phyloP scores from a whole-genome alignment of 768 basidiomycete genomes.

The Kwoniella heveanensis region DNA sequence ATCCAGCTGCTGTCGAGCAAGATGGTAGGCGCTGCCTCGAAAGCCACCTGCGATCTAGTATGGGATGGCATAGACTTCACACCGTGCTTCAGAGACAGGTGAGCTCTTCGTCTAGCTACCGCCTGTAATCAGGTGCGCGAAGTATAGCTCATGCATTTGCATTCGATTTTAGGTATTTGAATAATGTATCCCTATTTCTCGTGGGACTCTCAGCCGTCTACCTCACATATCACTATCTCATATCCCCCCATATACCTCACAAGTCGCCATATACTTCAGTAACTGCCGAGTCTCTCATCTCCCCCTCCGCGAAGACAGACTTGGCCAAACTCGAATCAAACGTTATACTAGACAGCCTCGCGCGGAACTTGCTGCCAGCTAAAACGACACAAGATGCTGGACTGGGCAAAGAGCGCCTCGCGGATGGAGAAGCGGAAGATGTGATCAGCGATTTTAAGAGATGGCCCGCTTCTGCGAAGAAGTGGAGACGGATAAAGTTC shows the following conservation, averaged over 20 bases:
- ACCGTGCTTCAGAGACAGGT: conserved; percentile 35
- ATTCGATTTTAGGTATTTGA: conserved; percentile 28
- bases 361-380: conserved; percentile 31
- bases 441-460: conserved; percentile 31
- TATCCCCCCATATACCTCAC: background rate
- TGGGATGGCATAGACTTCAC: conserved; percentile 49
- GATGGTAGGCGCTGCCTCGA: background rate
- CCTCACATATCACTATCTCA: background rate
- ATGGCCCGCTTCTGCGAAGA: background rate
- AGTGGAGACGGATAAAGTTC: conserved; percentile 29
- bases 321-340: conserved; percentile 42
- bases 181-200: conserved; percentile 30
- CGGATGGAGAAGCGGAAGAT: conserved; percentile 27
- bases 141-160: background rate
- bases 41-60: conserved; percentile 23
- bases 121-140: background rate
- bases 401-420: background rate
- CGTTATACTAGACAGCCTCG: conserved; percentile 39
- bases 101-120: background rate
- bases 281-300: conserved; percentile 28
- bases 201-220: conserved; percentile 12
- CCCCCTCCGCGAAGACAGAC: conserved; percentile 29
- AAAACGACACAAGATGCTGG: background rate
- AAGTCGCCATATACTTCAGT: background rate
- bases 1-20: background rate